phyloP scores from a whole-genome alignment of 306 rosid genomes.

The Quercus engelmannii region DNA sequence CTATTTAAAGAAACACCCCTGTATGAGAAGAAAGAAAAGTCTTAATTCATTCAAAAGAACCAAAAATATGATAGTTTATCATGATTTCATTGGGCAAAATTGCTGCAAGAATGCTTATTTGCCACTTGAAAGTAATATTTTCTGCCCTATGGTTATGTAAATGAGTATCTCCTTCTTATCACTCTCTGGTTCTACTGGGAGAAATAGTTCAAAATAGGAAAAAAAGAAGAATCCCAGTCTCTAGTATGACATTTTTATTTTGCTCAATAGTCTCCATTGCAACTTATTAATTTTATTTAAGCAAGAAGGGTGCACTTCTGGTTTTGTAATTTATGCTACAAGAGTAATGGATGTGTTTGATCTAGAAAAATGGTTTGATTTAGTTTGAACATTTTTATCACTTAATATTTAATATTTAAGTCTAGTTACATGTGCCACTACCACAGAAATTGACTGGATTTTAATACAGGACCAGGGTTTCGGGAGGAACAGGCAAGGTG shows the following conservation, averaged over 20 bases:
- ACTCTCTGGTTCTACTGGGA: background rate
- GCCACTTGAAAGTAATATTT: background rate
- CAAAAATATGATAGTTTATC: background rate
- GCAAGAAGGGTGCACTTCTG: background rate
- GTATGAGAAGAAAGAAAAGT: background rate
- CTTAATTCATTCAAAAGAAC: no score
- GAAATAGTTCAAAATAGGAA: background rate
- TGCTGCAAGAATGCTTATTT: background rate
- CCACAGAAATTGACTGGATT: conserved; percentile 23
- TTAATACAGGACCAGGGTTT: conserved; percentile 60
- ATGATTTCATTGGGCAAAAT: background rate
- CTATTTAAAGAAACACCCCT: background rate
- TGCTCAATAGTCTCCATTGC: background rate
- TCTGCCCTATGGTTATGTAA: background rate
- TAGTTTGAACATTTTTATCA: conserved; percentile 1
- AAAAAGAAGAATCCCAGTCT: background rate
- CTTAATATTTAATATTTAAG: conserved; percentile 1
- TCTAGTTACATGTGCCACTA: background rate
- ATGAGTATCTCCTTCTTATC: background rate
- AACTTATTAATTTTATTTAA: background rate
- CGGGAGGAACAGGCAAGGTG: conserved; percentile 48
- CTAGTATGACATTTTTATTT: no score
- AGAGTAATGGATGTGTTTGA: background rate
- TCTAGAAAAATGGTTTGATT: background rate
- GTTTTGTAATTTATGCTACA: background rate